These are phyloP conservation scores for Hyaloperonospora brassicae DNA, from an alignment of 352 stramenopile species.

Conservation along the genomic window DNA sequence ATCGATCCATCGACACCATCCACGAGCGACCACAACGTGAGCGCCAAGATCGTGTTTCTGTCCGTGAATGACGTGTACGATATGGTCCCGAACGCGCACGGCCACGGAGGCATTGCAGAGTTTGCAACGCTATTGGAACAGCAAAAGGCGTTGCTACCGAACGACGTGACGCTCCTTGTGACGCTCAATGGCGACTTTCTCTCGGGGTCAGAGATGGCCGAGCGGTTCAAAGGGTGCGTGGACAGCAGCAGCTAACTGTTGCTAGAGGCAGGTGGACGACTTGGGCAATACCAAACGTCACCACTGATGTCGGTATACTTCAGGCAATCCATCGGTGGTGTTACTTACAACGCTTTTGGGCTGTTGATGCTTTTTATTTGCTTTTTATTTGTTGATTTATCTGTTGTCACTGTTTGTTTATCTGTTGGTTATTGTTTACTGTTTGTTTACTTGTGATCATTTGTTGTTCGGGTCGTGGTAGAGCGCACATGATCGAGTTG, in stretches of 20 bases:
- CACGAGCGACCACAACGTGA: neutral
- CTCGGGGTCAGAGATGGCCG: constrained; percentile 52
- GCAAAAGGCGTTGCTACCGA: constrained; percentile 24
- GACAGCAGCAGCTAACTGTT: no score
- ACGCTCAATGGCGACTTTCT: constrained; percentile 78
- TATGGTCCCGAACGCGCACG: constrained; percentile 53
- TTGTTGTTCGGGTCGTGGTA: constrained; percentile 10
- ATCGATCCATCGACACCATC: neutral
- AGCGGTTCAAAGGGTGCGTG: constrained; percentile 55
- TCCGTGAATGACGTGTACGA: constrained; percentile 76
- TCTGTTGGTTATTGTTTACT: no score
- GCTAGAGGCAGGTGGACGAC: no score
- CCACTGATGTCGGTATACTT: no score
- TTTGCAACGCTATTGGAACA: constrained; percentile 53
- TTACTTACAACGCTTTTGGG: neutral
- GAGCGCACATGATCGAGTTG: constrained; percentile 69
- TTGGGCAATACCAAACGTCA: no score
- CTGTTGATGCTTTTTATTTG: neutral
- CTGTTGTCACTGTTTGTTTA: no score
- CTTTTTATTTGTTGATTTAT: neutral
- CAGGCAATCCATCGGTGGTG: no score
- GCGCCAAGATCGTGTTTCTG: constrained; percentile 43
- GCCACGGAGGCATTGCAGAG: constrained; percentile 49
- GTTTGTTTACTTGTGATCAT: no score
- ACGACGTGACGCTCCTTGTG: constrained; percentile 48